Evolutionary conservation across 192 early-diverging fungal genomes (phyloP), one percentile per base, ranked within the genome.

Genomic region (Chytriomyces sp.): DNA sequence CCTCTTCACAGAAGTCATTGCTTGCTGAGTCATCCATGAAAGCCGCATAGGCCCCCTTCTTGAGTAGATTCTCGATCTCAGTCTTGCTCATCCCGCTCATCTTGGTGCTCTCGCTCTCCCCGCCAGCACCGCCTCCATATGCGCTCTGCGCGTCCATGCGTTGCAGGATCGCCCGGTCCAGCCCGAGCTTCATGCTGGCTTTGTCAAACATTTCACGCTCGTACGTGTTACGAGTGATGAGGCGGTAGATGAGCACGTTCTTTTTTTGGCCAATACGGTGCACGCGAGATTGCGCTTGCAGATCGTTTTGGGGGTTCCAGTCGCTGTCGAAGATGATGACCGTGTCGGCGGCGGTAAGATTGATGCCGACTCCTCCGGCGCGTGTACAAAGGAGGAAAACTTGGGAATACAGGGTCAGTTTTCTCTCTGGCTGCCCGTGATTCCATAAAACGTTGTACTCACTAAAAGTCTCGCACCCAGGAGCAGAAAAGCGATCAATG

Each of bases 211-310:
- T 94, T 39, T 93, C 92, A 17, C 90, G 89, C 74, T 94, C 93
- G 66, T 93, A 93, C 0, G 93, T 93, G 59, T 93, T 93, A 32
- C 88, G 77, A 26, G 90, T 93, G 22, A 94, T 86, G 1, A 94
- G 80, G 22, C 92, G 17, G 62, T 85, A 86, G 61, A 85, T 91
- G 49, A 93, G 91, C 2, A 95, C 93, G 4, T 89, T 83, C 69
- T 93, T 93, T 53, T 90, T 95, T 74, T 95, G 93, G 14, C 93
- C 93, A 75, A 95, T 95, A 70, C 93, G 87, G 78, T 95, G 92
- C 61, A 88, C 88, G 33, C 93, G 88, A 19, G 86, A 86, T 68
- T 91, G 91, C 1, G 93, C 93, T 77, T 95, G 93, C 52, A 95
- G 72, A 72, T 95, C 93, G 75, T 94, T 93, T 75, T 93, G 91